Conservation (phyloP, 2,329 filamentous ascomycete genomes). For the Talaromyces sp. region DNA sequence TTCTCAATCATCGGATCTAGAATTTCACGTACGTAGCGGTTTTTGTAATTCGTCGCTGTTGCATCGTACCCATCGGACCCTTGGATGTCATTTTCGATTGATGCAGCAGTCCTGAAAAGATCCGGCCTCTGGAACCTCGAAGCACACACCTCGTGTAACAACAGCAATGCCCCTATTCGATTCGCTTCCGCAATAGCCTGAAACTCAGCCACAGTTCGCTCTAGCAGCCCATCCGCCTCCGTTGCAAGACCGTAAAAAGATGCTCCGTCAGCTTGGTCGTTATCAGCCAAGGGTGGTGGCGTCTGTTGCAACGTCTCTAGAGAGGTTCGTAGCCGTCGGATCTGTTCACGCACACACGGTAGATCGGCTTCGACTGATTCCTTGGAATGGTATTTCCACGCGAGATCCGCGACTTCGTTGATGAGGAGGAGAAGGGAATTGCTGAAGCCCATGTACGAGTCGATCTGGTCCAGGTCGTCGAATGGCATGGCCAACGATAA, state of each 20-base stretch:
- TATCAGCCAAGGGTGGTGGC: slow-evolving; percentile 5
- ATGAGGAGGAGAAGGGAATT: slow-evolving; percentile 25
- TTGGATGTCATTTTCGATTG: background rate
- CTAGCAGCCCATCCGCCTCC: background rate
- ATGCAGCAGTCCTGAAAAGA: background rate
- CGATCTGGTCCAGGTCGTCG: slow-evolving; percentile 23
- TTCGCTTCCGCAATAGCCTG: slow-evolving; percentile 27
- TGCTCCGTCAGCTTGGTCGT: background rate
- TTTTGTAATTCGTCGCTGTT: background rate
- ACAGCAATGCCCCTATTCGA: slow-evolving; percentile 23
- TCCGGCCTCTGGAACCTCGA: slow-evolving; percentile 10
- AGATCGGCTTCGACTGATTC: slow-evolving; percentile 5
- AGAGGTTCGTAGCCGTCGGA: background rate
- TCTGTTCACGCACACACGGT: slow-evolving; percentile 2
- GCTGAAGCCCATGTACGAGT: slow-evolving; percentile 28
- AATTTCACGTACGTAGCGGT: slow-evolving; percentile 21
- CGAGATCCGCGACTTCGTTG: slow-evolving; percentile 24
- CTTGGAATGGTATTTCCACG: slow-evolving; percentile 22
- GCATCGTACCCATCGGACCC: background rate
- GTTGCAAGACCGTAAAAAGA: background rate
- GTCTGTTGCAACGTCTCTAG: slow-evolving; percentile 7
- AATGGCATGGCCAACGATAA: slow-evolving; percentile 17
- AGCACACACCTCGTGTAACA: slow-evolving; percentile 24
- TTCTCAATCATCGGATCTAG: slow-evolving; percentile 21
- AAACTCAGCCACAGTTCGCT: slow-evolving; percentile 18